Evolutionary conservation across 176 grass and related monocot genomes (phyloP).

Genomic region (Cocos nucifera): DNA sequence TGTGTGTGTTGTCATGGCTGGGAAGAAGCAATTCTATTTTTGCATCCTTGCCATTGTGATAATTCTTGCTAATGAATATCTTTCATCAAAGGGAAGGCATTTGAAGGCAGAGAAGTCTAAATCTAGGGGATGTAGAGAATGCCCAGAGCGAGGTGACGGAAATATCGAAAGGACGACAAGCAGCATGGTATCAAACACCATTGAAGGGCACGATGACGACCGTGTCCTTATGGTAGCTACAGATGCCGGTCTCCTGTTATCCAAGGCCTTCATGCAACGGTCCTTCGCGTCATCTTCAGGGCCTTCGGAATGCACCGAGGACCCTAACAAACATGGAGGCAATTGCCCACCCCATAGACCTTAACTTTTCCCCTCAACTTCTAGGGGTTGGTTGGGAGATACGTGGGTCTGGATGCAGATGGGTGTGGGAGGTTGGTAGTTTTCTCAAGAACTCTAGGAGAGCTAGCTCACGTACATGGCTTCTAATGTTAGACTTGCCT

Average conservation of each 20-base stretch:
- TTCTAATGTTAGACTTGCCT: no score
- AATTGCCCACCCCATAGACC: no score
- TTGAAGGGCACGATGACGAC: neutral
- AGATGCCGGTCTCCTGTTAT: slow-evolving; percentile 41
- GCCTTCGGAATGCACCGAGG: no score
- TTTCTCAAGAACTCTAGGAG: no score
- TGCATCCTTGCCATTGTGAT: slow-evolving; percentile 15
- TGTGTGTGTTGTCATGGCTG: slow-evolving; percentile 9
- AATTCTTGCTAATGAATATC: neutral
- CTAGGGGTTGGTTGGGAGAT: no score
- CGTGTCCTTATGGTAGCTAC: neutral
- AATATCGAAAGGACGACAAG: slow-evolving; percentile 2
- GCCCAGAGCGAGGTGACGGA: neutral
- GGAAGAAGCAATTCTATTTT: neutral
- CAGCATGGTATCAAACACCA: no score
- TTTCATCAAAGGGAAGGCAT: slow-evolving; percentile 11
- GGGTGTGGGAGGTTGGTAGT: no score
- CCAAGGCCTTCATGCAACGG: no score
- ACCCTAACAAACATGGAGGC: no score
- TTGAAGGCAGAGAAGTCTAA: slow-evolving; percentile 4
- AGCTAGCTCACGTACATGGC: no score
- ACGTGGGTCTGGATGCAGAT: no score
- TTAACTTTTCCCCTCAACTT: no score
- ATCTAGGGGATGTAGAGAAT: neutral
- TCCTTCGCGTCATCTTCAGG: slow-evolving; percentile 5